phyloP scores from a whole-genome alignment of 1,139 yeast species.

The Lodderomyces elongisporus region DNA sequence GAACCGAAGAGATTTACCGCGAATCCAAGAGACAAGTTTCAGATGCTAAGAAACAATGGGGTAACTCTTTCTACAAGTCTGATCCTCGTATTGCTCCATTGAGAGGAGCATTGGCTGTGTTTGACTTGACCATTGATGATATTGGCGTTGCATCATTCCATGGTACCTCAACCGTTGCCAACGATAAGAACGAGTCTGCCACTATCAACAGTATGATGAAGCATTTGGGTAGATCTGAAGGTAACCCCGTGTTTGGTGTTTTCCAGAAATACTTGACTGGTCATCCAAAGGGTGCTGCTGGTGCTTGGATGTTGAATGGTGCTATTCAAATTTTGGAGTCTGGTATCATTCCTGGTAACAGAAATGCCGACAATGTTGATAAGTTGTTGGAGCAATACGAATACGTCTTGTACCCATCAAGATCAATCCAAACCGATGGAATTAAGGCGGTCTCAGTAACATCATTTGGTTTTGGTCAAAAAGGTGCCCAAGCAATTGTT shows the following conservation, averaged over 20 bases:
- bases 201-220: slow-evolving; percentile 88
- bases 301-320: slow-evolving; percentile 99
- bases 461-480: slow-evolving; percentile 98
- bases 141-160: slow-evolving; percentile 98
- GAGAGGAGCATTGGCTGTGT: slow-evolving; percentile 94
- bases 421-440: slow-evolving; percentile 92
- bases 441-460: slow-evolving; percentile 95
- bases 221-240: slow-evolving; percentile 94
- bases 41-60: slow-evolving; percentile 91
- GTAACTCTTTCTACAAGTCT: slow-evolving; percentile 86
- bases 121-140: slow-evolving; percentile 89
- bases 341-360: slow-evolving; percentile 97
- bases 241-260: slow-evolving; percentile 96
- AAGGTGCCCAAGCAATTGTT: slow-evolving; percentile 94
- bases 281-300: slow-evolving; percentile 99
- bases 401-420: slow-evolving; percentile 89
- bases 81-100: slow-evolving; percentile 96
- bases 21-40: slow-evolving; percentile 83
- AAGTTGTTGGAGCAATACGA: slow-evolving; percentile 74
- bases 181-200: slow-evolving; percentile 94
- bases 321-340: slow-evolving; percentile 87
- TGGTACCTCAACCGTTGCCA: slow-evolving; percentile 97
- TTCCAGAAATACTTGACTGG: slow-evolving; percentile 99
- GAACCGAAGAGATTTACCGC: slow-evolving; percentile 80
- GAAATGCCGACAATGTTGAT: slow-evolving; percentile 97